phyloP scores from a whole-genome alignment of 176 grass and related monocot species.

The Saccharum officinarum region DNA sequence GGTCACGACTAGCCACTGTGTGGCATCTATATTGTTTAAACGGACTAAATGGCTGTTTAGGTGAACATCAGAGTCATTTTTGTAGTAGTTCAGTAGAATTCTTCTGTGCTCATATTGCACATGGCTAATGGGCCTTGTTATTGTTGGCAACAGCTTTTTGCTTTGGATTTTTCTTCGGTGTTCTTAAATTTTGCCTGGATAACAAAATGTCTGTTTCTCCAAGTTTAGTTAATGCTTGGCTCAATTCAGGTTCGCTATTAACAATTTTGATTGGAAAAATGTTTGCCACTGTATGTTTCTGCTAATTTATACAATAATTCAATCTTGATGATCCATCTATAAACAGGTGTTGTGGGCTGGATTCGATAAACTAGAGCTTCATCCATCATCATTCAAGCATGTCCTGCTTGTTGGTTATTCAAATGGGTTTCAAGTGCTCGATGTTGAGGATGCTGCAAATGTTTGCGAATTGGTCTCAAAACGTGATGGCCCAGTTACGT shows the following conservation, averaged over 20 bases:
- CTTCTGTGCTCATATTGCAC: not conserved
- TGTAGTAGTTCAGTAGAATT: not conserved
- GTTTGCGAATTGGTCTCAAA: conserved; percentile 97
- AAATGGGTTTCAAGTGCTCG: conserved; percentile 99
- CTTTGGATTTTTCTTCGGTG: not conserved
- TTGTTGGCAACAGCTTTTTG: not conserved
- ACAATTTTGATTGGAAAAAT: not conserved
- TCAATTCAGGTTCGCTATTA: not conserved
- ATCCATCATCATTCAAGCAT: conserved; percentile 81
- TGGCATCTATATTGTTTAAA: not conserved
- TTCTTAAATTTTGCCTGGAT: not conserved
- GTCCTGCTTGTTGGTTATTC: conserved; percentile 94
- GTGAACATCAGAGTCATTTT: not conserved
- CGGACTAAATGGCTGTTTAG: not conserved
- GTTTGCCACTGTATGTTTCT: not conserved
- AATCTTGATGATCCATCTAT: not conserved
- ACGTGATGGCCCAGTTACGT: conserved; percentile 95
- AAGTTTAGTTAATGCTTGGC: not conserved
- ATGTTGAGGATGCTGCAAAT: conserved; percentile 96
- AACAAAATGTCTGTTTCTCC: not conserved
- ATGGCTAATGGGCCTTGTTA: not conserved
- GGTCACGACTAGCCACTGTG: not conserved
- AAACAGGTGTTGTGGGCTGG: conserved; percentile 93
- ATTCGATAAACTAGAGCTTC: conserved; percentile 87
- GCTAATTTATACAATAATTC: conserved; percentile 15